Evolutionary conservation across 495 filamentous ascomycete species (phyloP).

Genomic region (Penicillium nucicola): DNA sequence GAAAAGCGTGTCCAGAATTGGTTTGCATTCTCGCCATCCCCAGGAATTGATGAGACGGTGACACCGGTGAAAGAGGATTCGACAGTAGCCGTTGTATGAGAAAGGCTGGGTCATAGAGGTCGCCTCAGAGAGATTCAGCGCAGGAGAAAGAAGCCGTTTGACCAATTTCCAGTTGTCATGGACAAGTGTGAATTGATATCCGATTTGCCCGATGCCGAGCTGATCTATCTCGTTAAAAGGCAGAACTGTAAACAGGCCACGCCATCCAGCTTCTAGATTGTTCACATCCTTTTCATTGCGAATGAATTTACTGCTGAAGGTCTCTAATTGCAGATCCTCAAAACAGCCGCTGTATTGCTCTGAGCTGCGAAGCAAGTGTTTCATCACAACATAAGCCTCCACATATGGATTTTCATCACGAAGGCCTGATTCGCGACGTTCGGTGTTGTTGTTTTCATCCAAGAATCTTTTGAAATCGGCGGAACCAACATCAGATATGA

Average conservation of each 20-base stretch:
- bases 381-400: conserved; percentile 65
- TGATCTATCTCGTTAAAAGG: conserved; percentile 76
- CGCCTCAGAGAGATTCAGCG: conserved; percentile 61
- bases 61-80: conserved; percentile 70
- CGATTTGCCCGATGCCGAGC: conserved; percentile 56
- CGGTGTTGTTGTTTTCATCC: conserved; percentile 52
- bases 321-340: conserved; percentile 53
- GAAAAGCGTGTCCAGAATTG: conserved; percentile 76
- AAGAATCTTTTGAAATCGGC: conserved; percentile 58
- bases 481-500: conserved; percentile 37
- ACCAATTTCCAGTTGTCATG: conserved; percentile 73
- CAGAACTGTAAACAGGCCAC: conserved; percentile 66
- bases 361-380: conserved; percentile 53
- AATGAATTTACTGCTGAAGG: conserved; percentile 9
- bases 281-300: conserved; percentile 43
- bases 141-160: conserved; percentile 60
- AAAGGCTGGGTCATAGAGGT: conserved; percentile 52
- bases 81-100: conserved; percentile 78
- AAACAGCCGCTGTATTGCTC: conserved; percentile 26
- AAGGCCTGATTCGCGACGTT: conserved; percentile 64
- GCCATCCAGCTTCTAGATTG: conserved; percentile 69
- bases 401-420: conserved; percentile 51
- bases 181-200: conserved; percentile 48
- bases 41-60: conserved; percentile 74
- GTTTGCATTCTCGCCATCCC: conserved; percentile 81